These are phyloP conservation scores for Sanghuangporus baumii DNA, from an alignment of 1,284 basidiomycete genomes.

Conservation along the genomic window DNA sequence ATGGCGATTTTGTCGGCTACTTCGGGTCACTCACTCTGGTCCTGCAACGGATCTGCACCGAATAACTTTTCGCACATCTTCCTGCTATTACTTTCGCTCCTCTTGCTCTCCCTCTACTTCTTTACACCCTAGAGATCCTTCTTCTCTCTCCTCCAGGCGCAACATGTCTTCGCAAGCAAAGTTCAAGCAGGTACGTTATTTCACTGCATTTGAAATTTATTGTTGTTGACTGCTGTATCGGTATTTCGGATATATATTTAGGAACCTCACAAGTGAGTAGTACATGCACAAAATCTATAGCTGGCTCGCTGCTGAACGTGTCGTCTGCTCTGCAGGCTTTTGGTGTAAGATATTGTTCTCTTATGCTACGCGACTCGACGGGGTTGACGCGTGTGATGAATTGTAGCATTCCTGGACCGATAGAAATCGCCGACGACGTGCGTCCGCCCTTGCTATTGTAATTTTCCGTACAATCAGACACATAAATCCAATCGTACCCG, in stretches of 20 bases:
- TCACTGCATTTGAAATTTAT: background rate
- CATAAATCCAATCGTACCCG: background rate
- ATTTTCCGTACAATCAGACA: background rate
- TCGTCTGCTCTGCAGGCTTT: constrained; percentile 37
- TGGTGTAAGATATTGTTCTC: constrained; percentile 45
- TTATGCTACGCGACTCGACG: background rate
- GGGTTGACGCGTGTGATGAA: background rate
- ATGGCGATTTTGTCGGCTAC: background rate
- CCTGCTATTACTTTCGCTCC: background rate
- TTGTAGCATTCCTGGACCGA: constrained; percentile 73
- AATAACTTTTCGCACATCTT: background rate
- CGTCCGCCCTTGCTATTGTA: constrained; percentile 15
- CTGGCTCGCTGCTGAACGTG: constrained; percentile 12
- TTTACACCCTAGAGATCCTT: background rate
- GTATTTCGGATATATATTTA: constrained; percentile 23
- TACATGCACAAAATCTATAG: constrained; percentile 19
- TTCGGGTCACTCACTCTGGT: background rate
- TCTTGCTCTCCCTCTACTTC: too few relatives aligned
- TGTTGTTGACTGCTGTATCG: background rate
- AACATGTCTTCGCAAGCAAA: constrained; percentile 23
- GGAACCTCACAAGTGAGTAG: constrained; percentile 65
- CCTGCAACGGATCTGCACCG: background rate
- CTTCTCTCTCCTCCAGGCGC: background rate
- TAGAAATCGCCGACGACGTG: constrained; percentile 79
- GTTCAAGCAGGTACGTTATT: constrained; percentile 32